Percentiles rank a stretch among this genome's conserved stretches.
phyloP scores from a whole-genome alignment of 371 early-diverging fungal genomes.

The Syncephalis plumigaleata region DNA sequence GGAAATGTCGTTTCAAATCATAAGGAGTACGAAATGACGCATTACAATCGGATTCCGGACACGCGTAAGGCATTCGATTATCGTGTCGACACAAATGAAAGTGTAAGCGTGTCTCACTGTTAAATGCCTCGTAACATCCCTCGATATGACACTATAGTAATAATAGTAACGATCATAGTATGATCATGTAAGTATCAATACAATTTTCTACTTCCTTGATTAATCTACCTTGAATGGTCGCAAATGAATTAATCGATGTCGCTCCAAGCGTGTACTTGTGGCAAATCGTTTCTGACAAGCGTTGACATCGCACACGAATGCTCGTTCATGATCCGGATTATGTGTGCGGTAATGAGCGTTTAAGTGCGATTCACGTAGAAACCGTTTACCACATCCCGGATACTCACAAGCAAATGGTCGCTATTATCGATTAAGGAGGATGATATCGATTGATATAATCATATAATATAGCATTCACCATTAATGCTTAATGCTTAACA shows the following conservation, averaged over 20 bases:
- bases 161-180: not conserved
- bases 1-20: constrained; percentile 29
- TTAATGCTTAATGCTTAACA: too few species aligned
- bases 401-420: constrained; percentile 32
- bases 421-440: constrained; percentile 11
- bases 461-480: too few species aligned
- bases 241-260: constrained; percentile 23
- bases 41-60: constrained; percentile 21
- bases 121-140: constrained; percentile 28
- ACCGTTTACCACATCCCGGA: constrained; percentile 33
- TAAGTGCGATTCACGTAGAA: constrained; percentile 29
- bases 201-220: too few species aligned
- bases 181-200: too few species aligned
- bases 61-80: constrained; percentile 20
- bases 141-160: constrained; percentile 23
- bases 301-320: constrained; percentile 16
- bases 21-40: constrained; percentile 26
- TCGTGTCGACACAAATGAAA: constrained; percentile 29
- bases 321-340: constrained; percentile 15
- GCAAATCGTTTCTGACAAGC: constrained; percentile 17
- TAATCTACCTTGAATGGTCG: constrained; percentile 19
- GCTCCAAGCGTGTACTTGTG: constrained; percentile 20
- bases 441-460: too few species aligned
- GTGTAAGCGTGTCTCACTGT: constrained; percentile 31
- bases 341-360: constrained; percentile 34